Base-by-base conservation (phyloP, 306 rosid genomes). In the Corylus americana region DNA sequence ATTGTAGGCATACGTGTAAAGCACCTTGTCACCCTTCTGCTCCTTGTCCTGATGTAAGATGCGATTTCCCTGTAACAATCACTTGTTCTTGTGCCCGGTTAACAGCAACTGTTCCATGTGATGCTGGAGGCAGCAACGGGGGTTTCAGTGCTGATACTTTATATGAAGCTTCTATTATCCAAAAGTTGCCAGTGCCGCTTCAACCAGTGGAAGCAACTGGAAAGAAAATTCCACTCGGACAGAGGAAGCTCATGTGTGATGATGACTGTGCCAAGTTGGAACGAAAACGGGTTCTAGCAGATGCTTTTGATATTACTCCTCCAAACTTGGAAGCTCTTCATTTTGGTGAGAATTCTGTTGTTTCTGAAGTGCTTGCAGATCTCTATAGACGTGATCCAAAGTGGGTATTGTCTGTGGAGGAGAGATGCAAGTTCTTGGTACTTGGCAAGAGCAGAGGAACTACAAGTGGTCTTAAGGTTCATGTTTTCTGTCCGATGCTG, bases 181-280 rank as follows among this genome's bases (percentile, higher is more conserved):
- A 94, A 63, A 94, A 90, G 78, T 78, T 92, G 82, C 94, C 98
- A 0, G 83, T 49, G 54, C 83, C 89, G 1, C 97, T 94, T 79
- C 94, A 91, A 85, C 89, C 91, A 8, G 84, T 90, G 8, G 98
- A 94, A 78, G 80, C 89, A 57, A 84, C 83, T 35, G 83, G 90
- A 61, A 88, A 85, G 77, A 85, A 82, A 75, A 80, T 90, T n/a
- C 96, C 94, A 17, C 91, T 92, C 31, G 93, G 98, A 77, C 93
- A 92, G 77, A 92, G 98, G 89, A 94, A 92, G 83, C 85, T 92
- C 71, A 69, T 83, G 66, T 94, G 98, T 76, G 98, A 91, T 22
- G 97, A 91, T n/a, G 98, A 94, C 50, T 94, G 98, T 88, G 90
- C 94, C 54, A 94, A 89, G 86, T 64, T 87, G 55, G 98, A 94